Base-by-base conservation (phyloP, 352 stramenopile species). In the Pythium dissotocum region DNA sequence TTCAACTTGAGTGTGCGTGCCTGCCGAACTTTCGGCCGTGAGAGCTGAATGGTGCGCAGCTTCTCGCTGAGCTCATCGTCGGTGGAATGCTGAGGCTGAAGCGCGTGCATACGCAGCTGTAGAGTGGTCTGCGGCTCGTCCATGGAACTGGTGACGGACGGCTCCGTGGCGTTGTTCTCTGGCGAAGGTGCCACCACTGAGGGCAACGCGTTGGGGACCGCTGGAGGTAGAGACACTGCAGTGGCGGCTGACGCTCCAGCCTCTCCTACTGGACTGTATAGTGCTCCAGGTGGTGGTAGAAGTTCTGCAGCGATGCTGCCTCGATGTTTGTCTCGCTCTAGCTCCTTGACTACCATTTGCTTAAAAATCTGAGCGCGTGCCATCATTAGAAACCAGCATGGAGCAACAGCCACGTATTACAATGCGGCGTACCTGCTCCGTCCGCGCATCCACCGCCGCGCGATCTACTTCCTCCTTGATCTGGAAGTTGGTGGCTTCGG, bases 31-130 rank as follows among this genome's bases (percentile, higher is more conserved):
- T 75, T 80, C n/a, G 80, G 83, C 6, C 77, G 77, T 57, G 74
- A 81, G 60, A 91, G 77, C 70, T 87, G 79, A 61, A 89, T 91
- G 28, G 79, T 89, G 59, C 72, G 73, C 26, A 91, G 80, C 69
- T 89, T 88, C 59, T 88, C 77, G 28, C 68, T 79, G 36, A 91
- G 70, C 26, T 88, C 80, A 32, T 91, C 80, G 48, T 89, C 80
- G 13, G 57, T 63, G n/a, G 63, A 70, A n/a, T 87, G 65, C 24
- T 61, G 68, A 52, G 78, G 63, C 55, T 40, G 60, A 30, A 60
- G 30, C 12, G 38, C 52, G 8, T 63, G 61, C 14, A 58, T 55
- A 2, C 21, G 38, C 4, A 62, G 32, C 65, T 36, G 68, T 54
- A 51, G 6, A 67, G 56, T 6, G 61, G 63, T 21, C 21, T 68